Conservation (phyloP, 73 alveolate species). For the Blepharisma japonicum region DNA sequence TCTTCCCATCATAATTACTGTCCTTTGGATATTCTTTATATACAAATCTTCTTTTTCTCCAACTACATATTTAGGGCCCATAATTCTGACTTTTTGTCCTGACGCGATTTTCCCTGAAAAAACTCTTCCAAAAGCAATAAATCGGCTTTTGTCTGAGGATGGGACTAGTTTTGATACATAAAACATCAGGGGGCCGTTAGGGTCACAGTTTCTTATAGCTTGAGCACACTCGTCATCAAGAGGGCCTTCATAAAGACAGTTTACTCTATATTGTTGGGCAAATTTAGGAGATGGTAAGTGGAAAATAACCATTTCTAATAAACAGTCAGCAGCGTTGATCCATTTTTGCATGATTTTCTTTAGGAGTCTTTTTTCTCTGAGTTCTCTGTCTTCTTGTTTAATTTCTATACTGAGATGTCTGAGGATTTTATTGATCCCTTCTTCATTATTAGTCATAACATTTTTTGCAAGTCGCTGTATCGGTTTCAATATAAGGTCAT, state of each 20-base stretch:
- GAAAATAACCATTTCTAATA: constrained; percentile 74
- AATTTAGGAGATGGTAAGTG: constrained; percentile 93
- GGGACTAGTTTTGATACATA: constrained; percentile 93
- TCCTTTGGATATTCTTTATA: constrained; percentile 73
- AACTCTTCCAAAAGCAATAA: constrained; percentile 95
- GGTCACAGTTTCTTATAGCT: constrained; percentile 93
- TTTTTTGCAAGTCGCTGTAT: constrained; percentile 29
- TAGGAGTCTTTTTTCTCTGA: constrained; percentile 57
- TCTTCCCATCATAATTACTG: constrained; percentile 84
- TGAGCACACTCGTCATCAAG: constrained; percentile 81
- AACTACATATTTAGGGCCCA: constrained; percentile 80
- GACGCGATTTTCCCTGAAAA: constrained; percentile 88
- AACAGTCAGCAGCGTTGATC: constrained; percentile 88
- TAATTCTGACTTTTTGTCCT: constrained; percentile 87
- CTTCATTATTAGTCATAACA: constrained; percentile 59
- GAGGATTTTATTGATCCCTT: constrained; percentile 57
- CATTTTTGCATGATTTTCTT: constrained; percentile 77
- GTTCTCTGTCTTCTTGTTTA: constrained; percentile 55
- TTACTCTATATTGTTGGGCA: constrained; percentile 84
- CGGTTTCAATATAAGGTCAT: constrained; percentile 84
- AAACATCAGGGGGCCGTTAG: constrained; percentile 97
- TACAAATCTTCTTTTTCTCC: constrained; percentile 82
- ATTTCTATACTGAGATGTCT: constrained; percentile 53
- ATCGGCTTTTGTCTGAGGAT: constrained; percentile 79
- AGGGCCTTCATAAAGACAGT: constrained; percentile 86